These are phyloP conservation scores for Mrakiaceae sp. DNA, from an alignment of 1,284 basidiomycete genomes.

Conservation along the genomic window DNA sequence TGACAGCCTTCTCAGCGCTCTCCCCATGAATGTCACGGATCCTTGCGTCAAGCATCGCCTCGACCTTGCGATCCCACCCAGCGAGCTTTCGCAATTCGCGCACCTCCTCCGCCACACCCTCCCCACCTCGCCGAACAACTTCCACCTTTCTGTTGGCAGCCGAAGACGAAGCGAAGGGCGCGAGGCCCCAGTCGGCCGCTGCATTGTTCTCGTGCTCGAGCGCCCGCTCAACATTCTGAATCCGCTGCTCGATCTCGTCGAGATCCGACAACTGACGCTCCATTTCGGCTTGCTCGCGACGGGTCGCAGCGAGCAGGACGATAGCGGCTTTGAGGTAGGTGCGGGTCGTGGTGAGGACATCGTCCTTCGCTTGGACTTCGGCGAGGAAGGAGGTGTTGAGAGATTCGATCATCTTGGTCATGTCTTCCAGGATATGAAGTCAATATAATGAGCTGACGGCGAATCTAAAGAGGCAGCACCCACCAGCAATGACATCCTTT, in stretches of 20 bases:
- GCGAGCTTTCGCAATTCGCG: not conserved
- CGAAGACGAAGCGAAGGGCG: too few relatives aligned
- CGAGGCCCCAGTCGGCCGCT: not conserved
- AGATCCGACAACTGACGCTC: constrained; percentile 59
- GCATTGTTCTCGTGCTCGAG: constrained; percentile 47
- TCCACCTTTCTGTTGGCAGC: not conserved
- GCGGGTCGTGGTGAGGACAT: constrained; percentile 71
- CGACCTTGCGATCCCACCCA: constrained; percentile 59
- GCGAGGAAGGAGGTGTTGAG: constrained; percentile 65
- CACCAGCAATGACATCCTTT: constrained; percentile 77
- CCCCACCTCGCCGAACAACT: not conserved
- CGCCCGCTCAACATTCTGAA: constrained; percentile 68
- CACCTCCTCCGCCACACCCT: not conserved
- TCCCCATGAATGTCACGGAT: constrained; percentile 57
- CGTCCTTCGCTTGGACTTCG: constrained; percentile 79
- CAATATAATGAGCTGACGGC: not conserved
- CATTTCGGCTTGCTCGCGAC: constrained; percentile 49
- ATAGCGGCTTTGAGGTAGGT: constrained; percentile 79
- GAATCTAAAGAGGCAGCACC: constrained; percentile 19
- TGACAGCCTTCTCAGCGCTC: constrained; percentile 68
- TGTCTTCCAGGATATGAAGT: constrained; percentile 43
- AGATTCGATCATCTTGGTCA: constrained; percentile 68
- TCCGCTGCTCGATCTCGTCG: constrained; percentile 62
- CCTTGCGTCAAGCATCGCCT: constrained; percentile 53
- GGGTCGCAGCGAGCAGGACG: constrained; percentile 75